A percentile compares a stretch with the other conserved stretches of the same genome.
Conservation (phyloP, 768 basidiomycete species). For the Boletus insuetus region DNA sequence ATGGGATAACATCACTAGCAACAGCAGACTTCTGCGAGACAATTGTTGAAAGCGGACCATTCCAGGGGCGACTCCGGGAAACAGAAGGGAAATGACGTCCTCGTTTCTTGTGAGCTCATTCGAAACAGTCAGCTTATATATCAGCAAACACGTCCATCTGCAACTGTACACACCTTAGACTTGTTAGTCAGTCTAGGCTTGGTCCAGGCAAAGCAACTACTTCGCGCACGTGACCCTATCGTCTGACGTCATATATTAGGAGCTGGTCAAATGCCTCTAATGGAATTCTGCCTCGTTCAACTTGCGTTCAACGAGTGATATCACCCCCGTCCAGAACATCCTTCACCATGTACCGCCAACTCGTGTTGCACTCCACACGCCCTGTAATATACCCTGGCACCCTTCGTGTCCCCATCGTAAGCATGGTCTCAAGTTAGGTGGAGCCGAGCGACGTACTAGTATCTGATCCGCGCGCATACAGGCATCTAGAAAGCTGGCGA, state of each 20-base stretch:
- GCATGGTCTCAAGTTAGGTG: background rate
- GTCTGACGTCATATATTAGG: no score
- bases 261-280: no score
- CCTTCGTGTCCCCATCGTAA: conserved; percentile 9
- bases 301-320: background rate
- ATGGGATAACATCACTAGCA: background rate
- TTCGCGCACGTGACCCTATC: no score
- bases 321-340: background rate
- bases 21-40: background rate
- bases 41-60: background rate
- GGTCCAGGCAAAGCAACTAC: no score
- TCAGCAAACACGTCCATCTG: background rate
- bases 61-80: background rate
- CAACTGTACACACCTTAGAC: background rate
- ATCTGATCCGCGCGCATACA: conserved; percentile 1
- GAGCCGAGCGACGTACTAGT: background rate
- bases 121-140: background rate
- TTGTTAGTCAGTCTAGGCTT: no score
- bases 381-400: conserved; percentile 11
- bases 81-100: background rate
- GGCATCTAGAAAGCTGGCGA: conserved; percentile 14
- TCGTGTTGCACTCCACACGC: conserved; percentile 7
- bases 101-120: background rate
- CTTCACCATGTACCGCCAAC: conserved; percentile 13
- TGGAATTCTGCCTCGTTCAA: no score